Evolutionary conservation across 805 yeast species (phyloP), one percentile per base, ranked within the genome.

Genomic region (Torulaspora franciscae): DNA sequence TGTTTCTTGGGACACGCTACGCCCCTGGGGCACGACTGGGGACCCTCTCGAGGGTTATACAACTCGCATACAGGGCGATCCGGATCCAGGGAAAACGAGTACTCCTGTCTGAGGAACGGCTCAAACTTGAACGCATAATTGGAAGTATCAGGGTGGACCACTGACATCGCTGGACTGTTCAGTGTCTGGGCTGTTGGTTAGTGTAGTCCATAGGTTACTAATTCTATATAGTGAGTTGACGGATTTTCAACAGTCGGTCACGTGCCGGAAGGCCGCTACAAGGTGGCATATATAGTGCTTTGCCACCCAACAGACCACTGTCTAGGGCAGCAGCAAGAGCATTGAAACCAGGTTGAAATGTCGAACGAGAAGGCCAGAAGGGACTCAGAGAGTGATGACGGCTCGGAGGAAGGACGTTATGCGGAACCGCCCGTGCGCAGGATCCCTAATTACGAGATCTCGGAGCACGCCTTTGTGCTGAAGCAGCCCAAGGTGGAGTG

Each of bases 1-100:
- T 91, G 98, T 59, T 89, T 85, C 67, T 86, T 81, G 15, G 90
- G 90, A 62, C 98, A 91, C 39, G 74, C 74, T n/a, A 75, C 71
- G 6, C 97, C 96, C 47, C 82, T 73, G 2, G 97, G 96, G 66
- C 98, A 91, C 11, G 80, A 73, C 8, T 42, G 37, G 27, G 55
- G 52, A 25, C 84, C 80, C 15, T 72, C 73, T 32, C 85, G 79
- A 3, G 57, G 46, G 51, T 73, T 71, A 69, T 72, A 83, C 57
- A 71, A 82, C 52, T 84, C 84, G 62, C 98, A 91, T 1, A 84
- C 76, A 4, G 97, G 96, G 47, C 97, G 72, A 57, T 84, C 91
- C 2, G 96, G 96, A 61, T 88, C 89, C 26, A 88, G 70, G 0
- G 93, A 89, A 53, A 89, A 80, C 49, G 84, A 79, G 65, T 75